phyloP scores from a whole-genome alignment of 2,329 filamentous ascomycete genomes.

The Reticulascus tulasneorum region DNA sequence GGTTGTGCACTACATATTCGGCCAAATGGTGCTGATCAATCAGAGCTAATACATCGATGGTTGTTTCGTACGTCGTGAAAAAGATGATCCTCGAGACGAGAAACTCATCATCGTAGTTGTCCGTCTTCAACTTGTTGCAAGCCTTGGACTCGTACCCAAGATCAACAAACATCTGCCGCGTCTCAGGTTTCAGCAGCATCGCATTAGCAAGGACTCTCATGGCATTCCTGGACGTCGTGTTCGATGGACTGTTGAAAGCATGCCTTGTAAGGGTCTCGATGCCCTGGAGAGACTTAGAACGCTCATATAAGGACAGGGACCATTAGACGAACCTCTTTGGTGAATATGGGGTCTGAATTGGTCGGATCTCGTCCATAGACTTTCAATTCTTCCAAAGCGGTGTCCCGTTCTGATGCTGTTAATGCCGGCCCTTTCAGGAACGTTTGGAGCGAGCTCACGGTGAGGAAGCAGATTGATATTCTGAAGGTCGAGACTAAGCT shows the following conservation, averaged over 20 bases:
- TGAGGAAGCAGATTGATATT: slow-evolving; percentile 47
- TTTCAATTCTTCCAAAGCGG: slow-evolving; percentile 67
- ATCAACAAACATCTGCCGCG: slow-evolving; percentile 70
- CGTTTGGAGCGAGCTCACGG: slow-evolving; percentile 42
- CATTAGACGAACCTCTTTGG: slow-evolving; percentile 63
- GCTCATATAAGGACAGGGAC: background rate
- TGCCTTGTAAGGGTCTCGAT: slow-evolving; percentile 68
- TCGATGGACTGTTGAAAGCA: slow-evolving; percentile 64
- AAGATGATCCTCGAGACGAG: slow-evolving; percentile 76
- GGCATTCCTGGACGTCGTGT: slow-evolving; percentile 66
- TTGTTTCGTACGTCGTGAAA: slow-evolving; percentile 72
- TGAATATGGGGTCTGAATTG: slow-evolving; percentile 79
- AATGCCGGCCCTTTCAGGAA: slow-evolving; percentile 52
- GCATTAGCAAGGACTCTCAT: slow-evolving; percentile 83
- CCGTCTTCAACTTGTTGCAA: slow-evolving; percentile 67
- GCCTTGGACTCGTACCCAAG: slow-evolving; percentile 63
- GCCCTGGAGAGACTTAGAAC: slow-evolving; percentile 48
- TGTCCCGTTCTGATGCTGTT: slow-evolving; percentile 52
- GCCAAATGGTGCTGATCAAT: slow-evolving; percentile 64
- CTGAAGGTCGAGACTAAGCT: slow-evolving; percentile 59
- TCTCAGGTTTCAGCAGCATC: slow-evolving; percentile 63
- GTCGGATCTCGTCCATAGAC: slow-evolving; percentile 68
- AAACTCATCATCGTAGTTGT: slow-evolving; percentile 81
- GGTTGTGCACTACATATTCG: slow-evolving; percentile 64
- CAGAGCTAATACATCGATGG: slow-evolving; percentile 61